Evolutionary conservation across 2,329 filamentous ascomycete genomes (phyloP).

Genomic region (Incumbomyces lentus): DNA sequence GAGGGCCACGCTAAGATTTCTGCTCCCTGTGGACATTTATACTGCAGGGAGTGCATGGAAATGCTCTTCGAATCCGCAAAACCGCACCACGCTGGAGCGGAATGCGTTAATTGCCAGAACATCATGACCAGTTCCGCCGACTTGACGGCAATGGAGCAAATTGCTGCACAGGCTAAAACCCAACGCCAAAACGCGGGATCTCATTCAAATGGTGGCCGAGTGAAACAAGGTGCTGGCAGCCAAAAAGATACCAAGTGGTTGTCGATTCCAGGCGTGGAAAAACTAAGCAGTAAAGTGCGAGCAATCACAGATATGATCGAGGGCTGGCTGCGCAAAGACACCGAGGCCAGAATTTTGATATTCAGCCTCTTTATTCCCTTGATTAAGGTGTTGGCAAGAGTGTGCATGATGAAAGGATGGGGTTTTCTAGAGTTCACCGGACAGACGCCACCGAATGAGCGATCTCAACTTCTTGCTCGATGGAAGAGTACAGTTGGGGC

Average conservation of each 20-base stretch:
- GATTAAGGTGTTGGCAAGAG: slow-evolving; percentile 38
- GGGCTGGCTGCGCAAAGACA: slow-evolving; percentile 34
- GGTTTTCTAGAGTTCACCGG: slow-evolving; percentile 38
- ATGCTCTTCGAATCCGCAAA: slow-evolving; percentile 18
- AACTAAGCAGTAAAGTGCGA: slow-evolving; percentile 32
- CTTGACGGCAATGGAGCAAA: slow-evolving; percentile 25
- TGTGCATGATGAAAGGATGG: slow-evolving; percentile 45
- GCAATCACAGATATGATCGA: slow-evolving; percentile 21
- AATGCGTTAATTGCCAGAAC: slow-evolving; percentile 17
- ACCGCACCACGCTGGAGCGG: slow-evolving; percentile 8
- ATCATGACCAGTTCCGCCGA: slow-evolving; percentile 26
- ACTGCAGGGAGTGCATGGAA: slow-evolving; percentile 42
- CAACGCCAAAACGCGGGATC: background rate
- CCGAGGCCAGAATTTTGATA: slow-evolving; percentile 46
- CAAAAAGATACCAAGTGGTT: slow-evolving; percentile 23
- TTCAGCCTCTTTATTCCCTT: slow-evolving; percentile 51
- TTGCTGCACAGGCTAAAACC: slow-evolving; percentile 28
- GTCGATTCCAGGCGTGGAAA: slow-evolving; percentile 15
- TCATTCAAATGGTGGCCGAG: too few species aligned
- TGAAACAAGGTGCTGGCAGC: too few species aligned
- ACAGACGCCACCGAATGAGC: slow-evolving; percentile 33
- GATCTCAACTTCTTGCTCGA: slow-evolving; percentile 35
- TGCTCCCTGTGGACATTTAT: slow-evolving; percentile 45
- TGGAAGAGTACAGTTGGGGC: slow-evolving; percentile 35
- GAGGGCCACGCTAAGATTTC: slow-evolving; percentile 30